phyloP scores from a whole-genome alignment of 495 filamentous ascomycete species.

The Xylaria bambusicola region DNA sequence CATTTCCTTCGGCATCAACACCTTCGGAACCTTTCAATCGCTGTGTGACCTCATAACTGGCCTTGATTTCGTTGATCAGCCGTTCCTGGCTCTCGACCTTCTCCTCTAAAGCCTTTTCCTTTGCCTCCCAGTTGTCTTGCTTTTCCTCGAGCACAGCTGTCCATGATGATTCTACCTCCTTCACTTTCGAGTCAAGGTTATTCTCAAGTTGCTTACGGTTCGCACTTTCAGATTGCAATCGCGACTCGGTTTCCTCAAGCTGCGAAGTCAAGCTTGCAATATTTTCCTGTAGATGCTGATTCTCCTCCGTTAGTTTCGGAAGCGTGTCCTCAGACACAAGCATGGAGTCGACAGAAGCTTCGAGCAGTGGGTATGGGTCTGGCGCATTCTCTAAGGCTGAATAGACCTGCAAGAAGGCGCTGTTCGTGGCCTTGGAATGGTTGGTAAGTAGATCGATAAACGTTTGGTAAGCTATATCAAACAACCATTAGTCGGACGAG shows the following conservation, averaged over 20 bases:
- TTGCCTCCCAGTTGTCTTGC: conserved; percentile 92
- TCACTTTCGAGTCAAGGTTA: conserved; percentile 70
- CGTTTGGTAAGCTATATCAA: conserved; percentile 78
- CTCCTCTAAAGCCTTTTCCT: conserved; percentile 88
- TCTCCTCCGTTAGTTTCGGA: conserved; percentile 83
- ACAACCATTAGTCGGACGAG: background rate
- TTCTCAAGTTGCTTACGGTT: conserved; percentile 75
- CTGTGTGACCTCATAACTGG: conserved; percentile 95
- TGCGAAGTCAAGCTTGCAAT: conserved; percentile 85
- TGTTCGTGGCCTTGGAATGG: conserved; percentile 88
- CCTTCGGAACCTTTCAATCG: conserved; percentile 73
- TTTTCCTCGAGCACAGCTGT: conserved; percentile 90
- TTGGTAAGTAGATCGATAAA: conserved; percentile 97
- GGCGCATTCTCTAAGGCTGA: conserved; percentile 92
- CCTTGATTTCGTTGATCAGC: conserved; percentile 90
- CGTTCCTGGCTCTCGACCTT: conserved; percentile 94
- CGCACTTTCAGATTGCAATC: conserved; percentile 70
- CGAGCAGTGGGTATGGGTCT: conserved; percentile 93
- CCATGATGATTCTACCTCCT: conserved; percentile 90
- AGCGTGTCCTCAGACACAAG: conserved; percentile 86
- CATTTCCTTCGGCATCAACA: conserved; percentile 50
- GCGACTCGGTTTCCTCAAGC: conserved; percentile 79
- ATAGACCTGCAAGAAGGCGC: conserved; percentile 89
- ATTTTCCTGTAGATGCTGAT: conserved; percentile 77
- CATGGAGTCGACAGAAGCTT: conserved; percentile 93